Conservation (phyloP, 2,329 filamentous ascomycete genomes). For the Rutstroemia sydowiana region DNA sequence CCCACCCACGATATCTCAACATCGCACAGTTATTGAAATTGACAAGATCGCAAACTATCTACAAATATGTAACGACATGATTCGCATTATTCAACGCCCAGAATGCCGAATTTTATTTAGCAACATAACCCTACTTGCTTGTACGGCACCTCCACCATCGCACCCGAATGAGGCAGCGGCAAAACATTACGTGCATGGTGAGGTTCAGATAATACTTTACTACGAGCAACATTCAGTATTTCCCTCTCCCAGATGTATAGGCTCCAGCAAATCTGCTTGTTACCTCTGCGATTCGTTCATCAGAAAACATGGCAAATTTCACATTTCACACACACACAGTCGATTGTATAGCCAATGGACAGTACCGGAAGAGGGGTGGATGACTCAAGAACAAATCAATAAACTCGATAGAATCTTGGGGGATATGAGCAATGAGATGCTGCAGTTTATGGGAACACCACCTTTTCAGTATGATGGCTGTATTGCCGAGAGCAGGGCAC, state of each 20-base stretch:
- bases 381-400: background rate
- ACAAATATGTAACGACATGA: constrained; percentile 11
- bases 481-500: no score
- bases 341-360: constrained; percentile 11
- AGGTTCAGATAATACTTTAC: constrained; percentile 37
- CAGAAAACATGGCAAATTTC: constrained; percentile 10
- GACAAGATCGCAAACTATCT: constrained; percentile 14
- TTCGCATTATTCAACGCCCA: constrained; percentile 5
- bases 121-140: constrained; percentile 3
- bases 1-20: background rate
- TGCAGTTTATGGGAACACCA: no score
- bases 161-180: background rate
- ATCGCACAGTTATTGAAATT: constrained; percentile 9
- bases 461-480: no score
- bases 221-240: constrained; percentile 5
- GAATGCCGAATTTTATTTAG: background rate
- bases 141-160: background rate
- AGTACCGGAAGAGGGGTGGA: constrained; percentile 5
- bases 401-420: no score
- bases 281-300: constrained; percentile 17
- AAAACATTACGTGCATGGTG: constrained; percentile 37
- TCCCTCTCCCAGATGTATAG: constrained; percentile 9
- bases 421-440: no score
- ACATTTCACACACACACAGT: constrained; percentile 13
- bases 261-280: constrained; percentile 17